Evolutionary conservation across 2,329 filamentous ascomycete species (phyloP), one percentile per base, ranked within the genome.

Genomic region (Tolypocladium sp.): DNA sequence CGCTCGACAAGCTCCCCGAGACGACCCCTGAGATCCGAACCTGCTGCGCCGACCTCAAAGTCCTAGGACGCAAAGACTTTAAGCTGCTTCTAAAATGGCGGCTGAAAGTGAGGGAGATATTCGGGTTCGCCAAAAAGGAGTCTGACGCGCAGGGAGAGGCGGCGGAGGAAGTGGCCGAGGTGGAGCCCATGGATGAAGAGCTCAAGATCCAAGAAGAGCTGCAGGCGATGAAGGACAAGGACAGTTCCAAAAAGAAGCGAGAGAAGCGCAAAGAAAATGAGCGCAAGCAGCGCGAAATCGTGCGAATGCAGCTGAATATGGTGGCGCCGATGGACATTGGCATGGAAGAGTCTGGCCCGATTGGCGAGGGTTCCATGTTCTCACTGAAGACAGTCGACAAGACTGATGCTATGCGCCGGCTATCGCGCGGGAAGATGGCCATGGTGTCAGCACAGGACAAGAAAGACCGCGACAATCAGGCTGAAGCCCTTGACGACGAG

Each of bases 221-320:
- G 37, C 88, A 95, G 67, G 82, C 82, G 4, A 79, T 97, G 68
- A 90, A 89, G 65, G 92, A 97, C 33, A 88, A 87, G 67, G 90
- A 94, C 63, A 84, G 76, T 51, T 73, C 87, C 27, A 86, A 87
- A 66, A 93, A 87, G 74, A 95, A 92, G 76, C 88, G 91, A 66
- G 90, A 96, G 68, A 85, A 88, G 65, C 83, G 92, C 64, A 90
- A 83, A 67, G 92, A 96, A 61, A 99, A 99, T 64, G 94, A 99
- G 73, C 86, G 86, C 73, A 97, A 96, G 74, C 90, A 94, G 66
- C 94, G 90, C 66, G 94, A 97, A 64, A 91, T 97, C 61, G 82
- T 96, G n/a, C 87, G 94, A 40, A 89, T 99, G 88, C 94, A 99
- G 74, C 86, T 99, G 78, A 88, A 97, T 76, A 99, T 99, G 94